These are phyloP conservation scores for Aphanomyces euteiches DNA, from an alignment of 352 stramenopile species.

Conservation along the genomic window DNA sequence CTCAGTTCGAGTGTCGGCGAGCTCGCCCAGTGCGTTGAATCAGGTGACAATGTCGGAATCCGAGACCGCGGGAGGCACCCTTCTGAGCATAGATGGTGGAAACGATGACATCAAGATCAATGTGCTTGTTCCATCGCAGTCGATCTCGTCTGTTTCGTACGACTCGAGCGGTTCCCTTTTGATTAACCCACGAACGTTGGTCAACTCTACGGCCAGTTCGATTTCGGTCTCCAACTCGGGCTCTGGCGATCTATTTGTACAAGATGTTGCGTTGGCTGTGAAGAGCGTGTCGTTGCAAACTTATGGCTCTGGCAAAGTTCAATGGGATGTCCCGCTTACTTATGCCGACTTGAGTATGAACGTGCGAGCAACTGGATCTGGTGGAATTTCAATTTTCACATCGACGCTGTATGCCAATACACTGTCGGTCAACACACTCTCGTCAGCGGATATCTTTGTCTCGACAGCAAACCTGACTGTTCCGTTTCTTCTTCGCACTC, in stretches of 20 bases:
- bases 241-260: not conserved
- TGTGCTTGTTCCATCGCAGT: too few relatives aligned
- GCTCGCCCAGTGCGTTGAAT: too few relatives aligned
- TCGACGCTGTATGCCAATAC: not conserved
- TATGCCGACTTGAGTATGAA: not conserved
- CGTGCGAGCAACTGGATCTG: not conserved
- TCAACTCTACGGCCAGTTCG: not conserved
- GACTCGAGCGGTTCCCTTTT: too few relatives aligned
- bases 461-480: not conserved
- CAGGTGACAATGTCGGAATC: too few relatives aligned
- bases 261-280: not conserved
- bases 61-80: too few relatives aligned
- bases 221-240: not conserved
- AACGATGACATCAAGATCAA: too few relatives aligned
- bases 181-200: too few relatives aligned
- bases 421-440: not conserved
- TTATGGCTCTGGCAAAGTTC: not conserved
- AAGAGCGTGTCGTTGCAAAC: not conserved
- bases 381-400: not conserved
- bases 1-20: too few relatives aligned
- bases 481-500: not conserved
- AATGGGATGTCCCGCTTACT: not conserved
- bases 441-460: not conserved
- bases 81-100: too few relatives aligned
- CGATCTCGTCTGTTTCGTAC: too few relatives aligned